These are phyloP conservation scores for Kodamaea plutei DNA, from an alignment of 1,139 yeast genomes.

Conservation along the genomic window DNA sequence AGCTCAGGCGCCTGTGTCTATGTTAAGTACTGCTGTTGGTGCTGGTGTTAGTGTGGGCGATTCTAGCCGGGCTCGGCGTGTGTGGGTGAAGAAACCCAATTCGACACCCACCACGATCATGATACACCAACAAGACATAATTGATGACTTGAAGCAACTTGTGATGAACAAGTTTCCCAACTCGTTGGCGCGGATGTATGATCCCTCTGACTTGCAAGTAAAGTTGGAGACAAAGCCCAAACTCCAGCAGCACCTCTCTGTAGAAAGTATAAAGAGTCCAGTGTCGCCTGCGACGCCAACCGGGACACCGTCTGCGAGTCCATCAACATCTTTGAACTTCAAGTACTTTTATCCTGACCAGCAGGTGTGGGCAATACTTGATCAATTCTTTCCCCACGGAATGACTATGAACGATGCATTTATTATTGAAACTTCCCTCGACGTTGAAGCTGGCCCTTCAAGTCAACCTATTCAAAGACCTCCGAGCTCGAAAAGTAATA, in stretches of 20 bases:
- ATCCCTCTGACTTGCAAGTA: slow-evolving; percentile 63
- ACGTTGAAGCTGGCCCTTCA: slow-evolving; percentile 6
- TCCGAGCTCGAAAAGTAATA: slow-evolving; percentile 1
- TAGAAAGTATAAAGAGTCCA: slow-evolving; percentile 8
- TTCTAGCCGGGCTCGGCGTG: slow-evolving; percentile 27
- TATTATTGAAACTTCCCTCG: slow-evolving; percentile 44
- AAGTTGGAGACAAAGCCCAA: slow-evolving; percentile 28
- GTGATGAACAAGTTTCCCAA: slow-evolving; percentile 65
- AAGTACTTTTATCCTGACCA: slow-evolving; percentile 57
- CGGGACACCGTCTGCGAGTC: slow-evolving; percentile 9
- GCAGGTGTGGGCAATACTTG: slow-evolving; percentile 55
- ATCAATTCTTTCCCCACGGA: slow-evolving; percentile 60
- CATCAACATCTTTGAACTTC: neutral
- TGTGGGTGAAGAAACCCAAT: slow-evolving; percentile 61
- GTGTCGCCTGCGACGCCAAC: slow-evolving; percentile 6
- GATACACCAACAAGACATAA: slow-evolving; percentile 51
- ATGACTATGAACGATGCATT: slow-evolving; percentile 70
- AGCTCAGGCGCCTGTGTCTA: neutral
- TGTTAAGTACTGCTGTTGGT: neutral
- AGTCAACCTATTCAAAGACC: slow-evolving; percentile 1
- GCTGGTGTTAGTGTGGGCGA: neutral
- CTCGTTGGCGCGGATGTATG: slow-evolving; percentile 55
- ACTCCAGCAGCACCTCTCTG: too few relatives aligned
- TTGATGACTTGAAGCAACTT: slow-evolving; percentile 69
- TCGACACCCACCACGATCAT: slow-evolving; percentile 66